Evolutionary conservation across 495 filamentous ascomycete genomes (phyloP), one percentile per base, ranked within the genome.

Genomic region (Podospora didyma): DNA sequence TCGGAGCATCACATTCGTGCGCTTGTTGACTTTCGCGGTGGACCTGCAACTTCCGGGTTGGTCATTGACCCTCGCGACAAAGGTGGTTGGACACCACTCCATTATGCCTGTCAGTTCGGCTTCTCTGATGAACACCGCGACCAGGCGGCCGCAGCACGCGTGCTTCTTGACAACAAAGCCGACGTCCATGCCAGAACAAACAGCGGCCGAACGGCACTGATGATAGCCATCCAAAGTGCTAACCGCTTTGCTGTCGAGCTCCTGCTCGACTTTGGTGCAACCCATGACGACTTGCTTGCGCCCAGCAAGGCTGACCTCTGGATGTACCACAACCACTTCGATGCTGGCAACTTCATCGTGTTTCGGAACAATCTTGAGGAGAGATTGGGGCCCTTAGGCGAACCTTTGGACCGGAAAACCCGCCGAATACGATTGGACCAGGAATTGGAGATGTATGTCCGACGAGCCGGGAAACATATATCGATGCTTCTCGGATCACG

Each of bases 61-160:
- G 7, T 26, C 10, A 39, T 64, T 19, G 48, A 64, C 17, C 46
- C 48, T 19, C 42, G 44, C n/a, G 62, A 64, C 26, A 14, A 3
- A 1, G 3, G 24, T 3, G 54, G 52, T 1, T 64, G 62, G 62
- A 64, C 62, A 0, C 62, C 62, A 45, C 57, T 64, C 3, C 62
- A 64, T 19, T 58, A 55, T 24, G 58, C 62, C n/a, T 64, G 58
- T 22, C 22, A 55, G 2, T 64, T 60, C n/a, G 34, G 58, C 3
- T 24, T 58, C 42, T 49, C 39, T 26, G 24, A 2, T 22, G 26
- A 51, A 6, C 39, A 34, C 1, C 2, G n/a, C 19, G 44, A 23
- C 21, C 58, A 55, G 16, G 35, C 21, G 7, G 22, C 26, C 26
- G 3, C 26, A 31, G 9, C 26, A 9, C 26, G 26, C n/a, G n/a